Conservation (phyloP, 2,329 filamentous ascomycete species). For the Ceratocystis harringtonii region DNA sequence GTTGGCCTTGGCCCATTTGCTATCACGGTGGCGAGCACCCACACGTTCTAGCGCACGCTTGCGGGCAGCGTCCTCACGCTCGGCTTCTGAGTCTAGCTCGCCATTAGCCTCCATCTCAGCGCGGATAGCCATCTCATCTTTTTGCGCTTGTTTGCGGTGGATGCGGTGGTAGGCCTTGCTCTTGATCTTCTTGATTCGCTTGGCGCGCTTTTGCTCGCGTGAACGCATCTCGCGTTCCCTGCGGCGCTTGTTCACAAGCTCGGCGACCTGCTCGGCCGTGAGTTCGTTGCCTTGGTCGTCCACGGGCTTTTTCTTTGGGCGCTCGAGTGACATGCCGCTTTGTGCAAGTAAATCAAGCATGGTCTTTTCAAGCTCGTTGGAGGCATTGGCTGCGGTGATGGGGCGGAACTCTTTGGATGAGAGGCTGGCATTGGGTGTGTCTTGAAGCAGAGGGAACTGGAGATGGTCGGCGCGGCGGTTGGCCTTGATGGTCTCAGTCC, state of each 20-base stretch:
- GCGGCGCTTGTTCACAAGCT: constrained; percentile 58
- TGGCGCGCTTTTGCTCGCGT: constrained; percentile 72
- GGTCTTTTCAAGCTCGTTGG: constrained; percentile 69
- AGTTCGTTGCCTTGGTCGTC: constrained; percentile 39
- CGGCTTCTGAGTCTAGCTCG: constrained; percentile 49
- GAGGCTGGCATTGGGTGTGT: constrained; percentile 45
- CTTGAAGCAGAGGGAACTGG: constrained; percentile 68
- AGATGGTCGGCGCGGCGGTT: constrained; percentile 86
- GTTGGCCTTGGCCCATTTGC: constrained; percentile 80
- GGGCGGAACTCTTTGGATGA: constrained; percentile 50
- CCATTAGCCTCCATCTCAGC: constrained; percentile 42
- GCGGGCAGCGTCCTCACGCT: constrained; percentile 51
- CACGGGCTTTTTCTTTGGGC: constrained; percentile 30
- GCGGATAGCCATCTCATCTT: constrained; percentile 37
- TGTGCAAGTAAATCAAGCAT: constrained; percentile 84
- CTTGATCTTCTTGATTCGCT: constrained; percentile 98
- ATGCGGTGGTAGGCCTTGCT: constrained; percentile 88
- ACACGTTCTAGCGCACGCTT: constrained; percentile 71
- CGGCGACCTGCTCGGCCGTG: constrained; percentile 56
- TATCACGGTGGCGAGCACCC: constrained; percentile 70
- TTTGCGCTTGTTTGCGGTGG: constrained; percentile 58
- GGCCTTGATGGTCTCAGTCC: constrained; percentile 89
- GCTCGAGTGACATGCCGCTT: constrained; percentile 53
- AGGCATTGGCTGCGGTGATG: constrained; percentile 45
- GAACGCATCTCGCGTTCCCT: constrained; percentile 73